phyloP scores from a whole-genome alignment of 805 yeast species.

The Candida insectorum region DNA sequence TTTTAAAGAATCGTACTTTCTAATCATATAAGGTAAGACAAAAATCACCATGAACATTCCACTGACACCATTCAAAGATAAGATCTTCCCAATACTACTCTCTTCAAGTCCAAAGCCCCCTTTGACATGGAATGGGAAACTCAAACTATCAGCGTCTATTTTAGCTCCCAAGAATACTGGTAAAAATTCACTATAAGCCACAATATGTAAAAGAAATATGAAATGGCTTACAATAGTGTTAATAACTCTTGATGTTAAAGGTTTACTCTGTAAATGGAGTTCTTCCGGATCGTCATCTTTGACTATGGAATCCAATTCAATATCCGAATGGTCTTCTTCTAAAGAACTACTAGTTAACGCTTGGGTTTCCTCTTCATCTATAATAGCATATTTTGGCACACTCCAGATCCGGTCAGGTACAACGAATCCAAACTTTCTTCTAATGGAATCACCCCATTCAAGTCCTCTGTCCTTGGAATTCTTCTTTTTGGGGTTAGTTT shows the following conservation, averaged over 20 bases:
- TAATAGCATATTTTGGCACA: no score
- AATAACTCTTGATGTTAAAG: constrained; percentile 22
- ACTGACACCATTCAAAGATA: constrained; percentile 31
- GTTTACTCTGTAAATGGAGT: constrained; percentile 5
- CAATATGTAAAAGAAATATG: constrained; percentile 41
- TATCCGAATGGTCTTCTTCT: no score
- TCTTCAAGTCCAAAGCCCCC: constrained; percentile 33
- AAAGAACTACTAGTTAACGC: no score
- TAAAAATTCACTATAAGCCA: constrained; percentile 50
- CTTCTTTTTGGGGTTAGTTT: constrained; percentile 14
- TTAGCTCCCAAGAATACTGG: constrained; percentile 40
- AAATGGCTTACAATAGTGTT: constrained; percentile 33
- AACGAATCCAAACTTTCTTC: no score
- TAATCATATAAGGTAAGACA: constrained; percentile 30
- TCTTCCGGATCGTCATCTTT: no score
- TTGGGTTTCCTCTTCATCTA: no score
- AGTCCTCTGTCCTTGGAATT: constrained; percentile 17
- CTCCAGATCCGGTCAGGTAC: no score
- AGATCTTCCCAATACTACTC: constrained; percentile 33
- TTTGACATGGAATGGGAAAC: constrained; percentile 28
- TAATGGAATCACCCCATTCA: no score
- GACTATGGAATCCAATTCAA: no score
- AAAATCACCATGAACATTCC: constrained; percentile 41
- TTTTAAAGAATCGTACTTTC: constrained; percentile 34
- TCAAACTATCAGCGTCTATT: no score